phyloP scores from a whole-genome alignment of 1,284 basidiomycete species.

The Cryptococcus sp. region DNA sequence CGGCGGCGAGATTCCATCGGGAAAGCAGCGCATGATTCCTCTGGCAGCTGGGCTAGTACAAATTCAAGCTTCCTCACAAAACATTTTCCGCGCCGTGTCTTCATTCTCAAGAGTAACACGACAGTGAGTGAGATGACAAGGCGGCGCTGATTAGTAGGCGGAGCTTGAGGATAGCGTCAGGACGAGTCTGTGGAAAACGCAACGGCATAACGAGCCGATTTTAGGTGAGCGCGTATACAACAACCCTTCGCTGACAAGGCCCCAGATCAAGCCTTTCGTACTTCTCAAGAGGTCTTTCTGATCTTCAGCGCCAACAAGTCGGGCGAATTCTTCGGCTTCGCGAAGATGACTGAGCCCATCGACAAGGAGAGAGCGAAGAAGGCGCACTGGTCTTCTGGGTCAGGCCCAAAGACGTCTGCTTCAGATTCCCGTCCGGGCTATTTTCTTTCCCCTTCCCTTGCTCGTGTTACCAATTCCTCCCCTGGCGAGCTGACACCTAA shows the following conservation, averaged over 20 bases:
- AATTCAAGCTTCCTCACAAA: slow-evolving; percentile 61
- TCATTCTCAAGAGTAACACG: slow-evolving; percentile 86
- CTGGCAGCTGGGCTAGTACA: slow-evolving; percentile 60
- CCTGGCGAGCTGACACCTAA: slow-evolving; percentile 42
- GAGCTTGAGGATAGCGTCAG: slow-evolving; percentile 84
- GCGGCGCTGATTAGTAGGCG: slow-evolving; percentile 54
- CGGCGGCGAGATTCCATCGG: slow-evolving; percentile 29
- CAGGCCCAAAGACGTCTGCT: slow-evolving; percentile 2
- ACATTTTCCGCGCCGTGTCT: slow-evolving; percentile 83
- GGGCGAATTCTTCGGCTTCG: slow-evolving; percentile 76
- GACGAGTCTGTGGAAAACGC: slow-evolving; percentile 84
- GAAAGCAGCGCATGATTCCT: slow-evolving; percentile 51
- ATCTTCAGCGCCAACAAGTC: slow-evolving; percentile 92
- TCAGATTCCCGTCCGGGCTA: slow-evolving; percentile 8
- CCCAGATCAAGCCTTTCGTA: slow-evolving; percentile 83
- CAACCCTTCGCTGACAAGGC: not conserved
- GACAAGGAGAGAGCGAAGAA: slow-evolving; percentile 34
- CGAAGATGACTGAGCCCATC: slow-evolving; percentile 58
- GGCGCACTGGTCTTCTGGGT: slow-evolving; percentile 21
- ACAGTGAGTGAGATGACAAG: slow-evolving; percentile 58
- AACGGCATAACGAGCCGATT: slow-evolving; percentile 86
- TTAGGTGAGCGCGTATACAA: slow-evolving; percentile 50
- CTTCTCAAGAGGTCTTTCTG: slow-evolving; percentile 78
- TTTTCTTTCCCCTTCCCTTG: slow-evolving; percentile 27
- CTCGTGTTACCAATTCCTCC: slow-evolving; percentile 30